Base-by-base conservation (phyloP, 495 filamentous ascomycete species). In the Choiromyces venosus region DNA sequence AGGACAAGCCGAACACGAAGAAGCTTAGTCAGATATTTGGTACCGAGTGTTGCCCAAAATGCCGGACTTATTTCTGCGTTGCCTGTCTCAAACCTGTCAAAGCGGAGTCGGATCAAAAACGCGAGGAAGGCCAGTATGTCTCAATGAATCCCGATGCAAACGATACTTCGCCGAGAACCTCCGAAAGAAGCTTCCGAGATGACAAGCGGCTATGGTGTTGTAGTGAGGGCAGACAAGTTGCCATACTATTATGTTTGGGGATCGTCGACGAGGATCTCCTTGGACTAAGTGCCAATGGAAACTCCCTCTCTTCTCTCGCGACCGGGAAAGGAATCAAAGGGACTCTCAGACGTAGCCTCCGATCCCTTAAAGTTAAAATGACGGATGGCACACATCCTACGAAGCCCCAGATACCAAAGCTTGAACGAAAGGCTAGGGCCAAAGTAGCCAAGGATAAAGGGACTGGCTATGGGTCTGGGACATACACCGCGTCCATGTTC, bases 401-500 rank as follows among this genome's bases (percentile, higher is more conserved):
- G 39, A 66, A 69, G 38, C 66, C 25, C 66, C 74, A 19, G 36
- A 46, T 33, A 37, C 29, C 65, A 74, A 74, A 33, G 36, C 71
- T 39, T 65, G 65, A 75, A 39, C 52, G 40, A 69, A 75, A 61
- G 25, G 10, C 52, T 33, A 61, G 12, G 71, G 38, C 74, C 44
- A 75, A 74, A n/a, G 21, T 18, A n/a, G 12, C 38, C 25, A 75
- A 75, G 12, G 74, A 73, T n/a, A 75, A 74, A n/a, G 74, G 74
- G 65, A 75, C 74, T n/a, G 74, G 74, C 18, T 75, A 75, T 38
- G 74, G 74, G 69, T 75, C 74, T 18, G 74, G 74, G 39, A 56
- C 65, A 39, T 75, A 75, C 38, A 66, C 66, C 25, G 65, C 66
- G 36, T 69, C 71, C 5, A 44, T 69, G 40, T 69, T 75, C 69